Conservation (phyloP, 768 basidiomycete genomes). For the Austroboletus festivus region DNA sequence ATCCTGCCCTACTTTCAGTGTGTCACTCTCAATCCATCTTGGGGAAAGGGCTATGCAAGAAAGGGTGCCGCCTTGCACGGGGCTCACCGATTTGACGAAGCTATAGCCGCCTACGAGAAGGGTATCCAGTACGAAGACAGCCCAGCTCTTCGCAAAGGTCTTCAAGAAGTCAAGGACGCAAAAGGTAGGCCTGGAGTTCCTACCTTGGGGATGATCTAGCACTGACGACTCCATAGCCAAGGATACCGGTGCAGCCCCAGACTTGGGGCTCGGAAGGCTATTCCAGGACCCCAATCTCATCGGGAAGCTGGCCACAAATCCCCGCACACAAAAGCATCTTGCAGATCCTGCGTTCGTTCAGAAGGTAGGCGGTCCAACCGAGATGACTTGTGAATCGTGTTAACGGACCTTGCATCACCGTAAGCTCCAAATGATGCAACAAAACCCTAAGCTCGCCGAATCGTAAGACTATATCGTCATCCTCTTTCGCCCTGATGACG, state of each 20-base stretch:
- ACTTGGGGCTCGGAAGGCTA: slow-evolving; percentile 65
- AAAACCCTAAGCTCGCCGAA: slow-evolving; percentile 63
- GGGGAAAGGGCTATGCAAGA: slow-evolving; percentile 88
- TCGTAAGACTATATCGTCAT: slow-evolving; percentile 35
- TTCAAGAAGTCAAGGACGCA: slow-evolving; percentile 85
- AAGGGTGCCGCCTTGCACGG: slow-evolving; percentile 95
- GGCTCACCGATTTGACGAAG: slow-evolving; percentile 71
- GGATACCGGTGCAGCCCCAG: slow-evolving; percentile 40
- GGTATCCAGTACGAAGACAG: slow-evolving; percentile 83
- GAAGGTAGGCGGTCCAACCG: slow-evolving; percentile 39
- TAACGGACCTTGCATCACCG: not conserved
- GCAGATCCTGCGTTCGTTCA: slow-evolving; percentile 80
- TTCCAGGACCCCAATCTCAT: slow-evolving; percentile 84
- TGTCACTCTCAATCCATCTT: slow-evolving; percentile 71
- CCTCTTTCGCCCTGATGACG: slow-evolving; percentile 1
- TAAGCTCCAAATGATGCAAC: slow-evolving; percentile 64
- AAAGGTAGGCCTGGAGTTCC: slow-evolving; percentile 48
- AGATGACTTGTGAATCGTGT: not conserved
- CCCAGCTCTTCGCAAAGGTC: slow-evolving; percentile 78
- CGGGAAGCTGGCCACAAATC: slow-evolving; percentile 81
- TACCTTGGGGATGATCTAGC: not conserved
- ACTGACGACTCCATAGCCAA: slow-evolving; percentile 26
- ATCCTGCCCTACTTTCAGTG: slow-evolving; percentile 45
- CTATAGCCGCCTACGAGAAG: slow-evolving; percentile 76
- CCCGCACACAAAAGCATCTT: slow-evolving; percentile 80